phyloP scores from a whole-genome alignment of 331 rosid species.

The Malus hybrid region DNA sequence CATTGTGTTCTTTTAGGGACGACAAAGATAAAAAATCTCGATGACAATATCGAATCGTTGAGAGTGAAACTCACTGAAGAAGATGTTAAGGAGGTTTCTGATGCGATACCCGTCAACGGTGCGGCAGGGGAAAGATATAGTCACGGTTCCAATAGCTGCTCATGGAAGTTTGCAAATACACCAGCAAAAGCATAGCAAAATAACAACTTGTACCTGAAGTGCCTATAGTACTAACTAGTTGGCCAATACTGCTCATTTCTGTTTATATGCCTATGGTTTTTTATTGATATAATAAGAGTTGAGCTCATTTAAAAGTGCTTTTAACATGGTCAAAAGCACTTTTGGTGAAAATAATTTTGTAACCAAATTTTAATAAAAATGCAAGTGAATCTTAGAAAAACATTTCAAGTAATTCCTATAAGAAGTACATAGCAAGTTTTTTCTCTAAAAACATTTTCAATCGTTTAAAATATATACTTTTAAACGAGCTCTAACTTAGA shows the following conservation, averaged over 20 bases:
- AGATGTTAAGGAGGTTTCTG: constrained; percentile 45
- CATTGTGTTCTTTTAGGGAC: constrained; percentile 33
- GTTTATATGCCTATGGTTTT: neutral
- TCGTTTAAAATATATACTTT: too few species aligned
- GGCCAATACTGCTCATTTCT: neutral
- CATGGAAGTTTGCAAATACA: constrained; percentile 56
- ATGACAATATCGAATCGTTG: constrained; percentile 37
- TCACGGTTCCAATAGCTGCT: constrained; percentile 11
- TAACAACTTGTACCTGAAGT: neutral
- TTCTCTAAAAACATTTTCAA: too few species aligned
- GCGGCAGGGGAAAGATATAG: constrained; percentile 30
- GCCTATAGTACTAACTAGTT: too few species aligned
- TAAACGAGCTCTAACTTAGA: too few species aligned
- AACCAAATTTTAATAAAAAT: too few species aligned
- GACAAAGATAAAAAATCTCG: constrained; percentile 49
- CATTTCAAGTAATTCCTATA: too few species aligned
- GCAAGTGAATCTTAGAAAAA: too few species aligned
- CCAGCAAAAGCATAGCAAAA: neutral
- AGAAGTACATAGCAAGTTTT: too few species aligned
- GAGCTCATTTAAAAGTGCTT: too few species aligned
- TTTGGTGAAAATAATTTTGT: too few species aligned
- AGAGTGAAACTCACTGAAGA: constrained; percentile 41
- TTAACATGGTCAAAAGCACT: too few species aligned
- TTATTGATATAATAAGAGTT: too few species aligned
- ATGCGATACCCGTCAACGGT: constrained; percentile 32